Evolutionary conservation across 1,284 basidiomycete species (phyloP), one percentile per base, ranked within the genome.

Genomic region (Puccinia triticina): DNA sequence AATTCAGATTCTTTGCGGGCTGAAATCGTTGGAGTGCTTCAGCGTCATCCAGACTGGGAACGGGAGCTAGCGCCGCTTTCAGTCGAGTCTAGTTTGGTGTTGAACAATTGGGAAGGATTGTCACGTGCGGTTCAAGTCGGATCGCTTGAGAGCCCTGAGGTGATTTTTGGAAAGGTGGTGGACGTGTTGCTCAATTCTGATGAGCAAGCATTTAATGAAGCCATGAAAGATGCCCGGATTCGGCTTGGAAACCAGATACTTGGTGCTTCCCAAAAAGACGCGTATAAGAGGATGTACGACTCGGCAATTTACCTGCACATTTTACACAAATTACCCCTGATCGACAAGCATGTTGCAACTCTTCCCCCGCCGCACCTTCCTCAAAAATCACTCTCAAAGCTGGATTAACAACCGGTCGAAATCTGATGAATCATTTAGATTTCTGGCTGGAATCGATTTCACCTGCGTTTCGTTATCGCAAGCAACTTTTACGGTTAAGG

Each of bases 21-120:
- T 0, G 97, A 99, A 86, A 96, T 99, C 37, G 91, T 92, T 82
- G 97, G 97, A 26, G 92, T 98, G 7, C 89, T 99, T 37, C 83
- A 84, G 53, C 93, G 92, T 55, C 91, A 95, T 86, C 93, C 95
- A 0, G 90, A 92, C 73, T 99, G 96, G 96, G 90, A 93, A 81
- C 86, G 89, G 0, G 89, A 91, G 4, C 89, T 99, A 0, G 91
- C 92, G 11, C 92, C 92, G 0, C 98, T 94, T 87, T 92, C 94
- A 84, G 92, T 94, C 18, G 96, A 99, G 88, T 94, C 95, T 82
- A 94, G 94, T 0, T 96, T 95, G 91, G 96, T 96, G 89, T 92
- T 95, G 29, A 93, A 95, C 11, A 94, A 96, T 84, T 98, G 96
- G 96, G 89, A 91, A 12, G 92, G 93, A 72, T 92, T 98, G 32